Evolutionary conservation across 495 filamentous ascomycete species (phyloP).

Genomic region (Chaetomidium leptoderma): DNA sequence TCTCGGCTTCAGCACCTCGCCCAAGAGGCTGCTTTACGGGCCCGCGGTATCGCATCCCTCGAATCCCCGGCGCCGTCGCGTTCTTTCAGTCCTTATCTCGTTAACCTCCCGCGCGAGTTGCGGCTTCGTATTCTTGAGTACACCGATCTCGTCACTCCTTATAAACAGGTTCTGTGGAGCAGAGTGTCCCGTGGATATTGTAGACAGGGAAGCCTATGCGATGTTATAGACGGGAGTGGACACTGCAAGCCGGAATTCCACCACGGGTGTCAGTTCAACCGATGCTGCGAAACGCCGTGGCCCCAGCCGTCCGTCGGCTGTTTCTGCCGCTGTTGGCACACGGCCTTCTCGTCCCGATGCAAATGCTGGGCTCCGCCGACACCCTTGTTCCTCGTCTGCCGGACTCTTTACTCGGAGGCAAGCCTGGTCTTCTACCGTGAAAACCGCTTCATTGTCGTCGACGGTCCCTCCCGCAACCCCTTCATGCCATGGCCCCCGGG

Average conservation of each 20-base stretch:
- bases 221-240: no score
- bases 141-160: slow-evolving; percentile 8
- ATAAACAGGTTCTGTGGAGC: slow-evolving; percentile 5
- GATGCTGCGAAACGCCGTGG: background rate
- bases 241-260: background rate
- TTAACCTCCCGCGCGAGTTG: background rate
- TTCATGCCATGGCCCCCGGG: background rate
- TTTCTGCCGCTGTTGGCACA: slow-evolving; percentile 1
- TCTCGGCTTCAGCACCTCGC: slow-evolving; percentile 2
- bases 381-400: slow-evolving; percentile 10
- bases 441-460: slow-evolving; percentile 4
- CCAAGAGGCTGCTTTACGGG: background rate
- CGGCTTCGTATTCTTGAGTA: slow-evolving; percentile 9
- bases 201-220: background rate
- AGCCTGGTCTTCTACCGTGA: background rate
- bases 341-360: slow-evolving; percentile 1
- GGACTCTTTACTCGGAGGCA: background rate
- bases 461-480: background rate
- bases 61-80: background rate
- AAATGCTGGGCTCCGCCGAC: no score
- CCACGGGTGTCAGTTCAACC: slow-evolving; percentile 9
- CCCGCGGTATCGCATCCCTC: background rate
- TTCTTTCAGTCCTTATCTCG: background rate
- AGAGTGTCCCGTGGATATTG: background rate
- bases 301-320: background rate